phyloP scores from a whole-genome alignment of 805 yeast genomes.

The Clavispora phyllophila region DNA sequence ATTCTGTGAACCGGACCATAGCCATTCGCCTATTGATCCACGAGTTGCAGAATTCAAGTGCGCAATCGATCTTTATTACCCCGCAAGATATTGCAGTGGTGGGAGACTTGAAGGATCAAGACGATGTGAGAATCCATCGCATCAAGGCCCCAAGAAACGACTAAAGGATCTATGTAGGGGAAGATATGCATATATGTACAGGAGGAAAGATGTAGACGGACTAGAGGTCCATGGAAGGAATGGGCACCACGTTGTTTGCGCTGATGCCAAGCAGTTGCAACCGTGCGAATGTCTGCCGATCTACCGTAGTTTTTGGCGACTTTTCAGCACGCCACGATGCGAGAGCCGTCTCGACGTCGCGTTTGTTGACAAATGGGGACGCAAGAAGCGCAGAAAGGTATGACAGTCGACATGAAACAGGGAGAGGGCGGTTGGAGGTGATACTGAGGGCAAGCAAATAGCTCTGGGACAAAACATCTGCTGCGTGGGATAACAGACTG shows the following conservation, averaged over 20 bases:
- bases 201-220: not conserved
- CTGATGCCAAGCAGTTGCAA: not conserved
- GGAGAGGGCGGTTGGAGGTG: not conserved
- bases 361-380: constrained; percentile 5
- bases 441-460: not conserved
- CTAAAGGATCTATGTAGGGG: not conserved
- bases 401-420: constrained; percentile 5
- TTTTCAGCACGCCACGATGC: not conserved
- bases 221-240: not conserved
- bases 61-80: constrained; percentile 89
- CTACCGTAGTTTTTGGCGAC: not conserved
- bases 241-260: not conserved
- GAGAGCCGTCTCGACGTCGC: not conserved
- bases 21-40: constrained; percentile 71
- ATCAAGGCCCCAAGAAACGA: constrained; percentile 39
- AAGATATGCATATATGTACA: not conserved
- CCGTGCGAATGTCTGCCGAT: not conserved
- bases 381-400: constrained; percentile 6
- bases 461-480: not conserved
- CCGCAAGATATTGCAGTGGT: constrained; percentile 84
- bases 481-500: not conserved
- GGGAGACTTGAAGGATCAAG: constrained; percentile 46
- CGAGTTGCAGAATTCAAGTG: constrained; percentile 57
- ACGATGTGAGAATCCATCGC: constrained; percentile 58
- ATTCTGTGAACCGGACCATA: constrained; percentile 77